Evolutionary conservation across 306 rosid species (phyloP).

Genomic region (Citrullus amarus): DNA sequence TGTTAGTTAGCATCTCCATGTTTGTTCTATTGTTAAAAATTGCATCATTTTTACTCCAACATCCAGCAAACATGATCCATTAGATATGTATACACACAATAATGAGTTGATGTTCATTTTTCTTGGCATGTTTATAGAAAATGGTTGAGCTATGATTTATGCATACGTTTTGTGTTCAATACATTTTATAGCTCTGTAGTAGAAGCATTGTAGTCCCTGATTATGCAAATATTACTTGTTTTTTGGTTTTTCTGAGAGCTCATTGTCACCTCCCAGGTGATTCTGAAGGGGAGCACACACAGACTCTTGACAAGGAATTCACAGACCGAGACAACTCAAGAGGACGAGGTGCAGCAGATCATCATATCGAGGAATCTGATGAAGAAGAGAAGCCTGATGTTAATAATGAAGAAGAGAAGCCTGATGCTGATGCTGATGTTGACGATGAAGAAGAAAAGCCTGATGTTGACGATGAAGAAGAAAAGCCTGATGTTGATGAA

Average conservation of each 20-base stretch:
- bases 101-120: neutral
- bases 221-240: neutral
- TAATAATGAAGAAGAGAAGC: slow-evolving; percentile 18
- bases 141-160: neutral
- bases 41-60: neutral
- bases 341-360: slow-evolving; percentile 23
- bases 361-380: slow-evolving; percentile 32
- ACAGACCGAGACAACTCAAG: slow-evolving; percentile 34
- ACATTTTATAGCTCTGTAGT: neutral
- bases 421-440: neutral
- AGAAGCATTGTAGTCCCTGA: neutral
- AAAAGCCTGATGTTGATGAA: slow-evolving; percentile 27
- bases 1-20: neutral
- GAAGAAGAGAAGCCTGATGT: slow-evolving; percentile 40
- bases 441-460: slow-evolving; percentile 34
- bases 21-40: neutral
- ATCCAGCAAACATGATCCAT: neutral
- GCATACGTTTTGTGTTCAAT: neutral
- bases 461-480: slow-evolving; percentile 30
- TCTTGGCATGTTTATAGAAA: neutral
- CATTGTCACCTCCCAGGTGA: slow-evolving; percentile 27
- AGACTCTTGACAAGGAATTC: slow-evolving; percentile 22
- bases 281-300: slow-evolving; percentile 49
- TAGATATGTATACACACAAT: neutral
- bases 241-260: slow-evolving; percentile 1